Evolutionary conservation across 1,139 yeast genomes (phyloP).

Genomic region (Geotrichum australiense): DNA sequence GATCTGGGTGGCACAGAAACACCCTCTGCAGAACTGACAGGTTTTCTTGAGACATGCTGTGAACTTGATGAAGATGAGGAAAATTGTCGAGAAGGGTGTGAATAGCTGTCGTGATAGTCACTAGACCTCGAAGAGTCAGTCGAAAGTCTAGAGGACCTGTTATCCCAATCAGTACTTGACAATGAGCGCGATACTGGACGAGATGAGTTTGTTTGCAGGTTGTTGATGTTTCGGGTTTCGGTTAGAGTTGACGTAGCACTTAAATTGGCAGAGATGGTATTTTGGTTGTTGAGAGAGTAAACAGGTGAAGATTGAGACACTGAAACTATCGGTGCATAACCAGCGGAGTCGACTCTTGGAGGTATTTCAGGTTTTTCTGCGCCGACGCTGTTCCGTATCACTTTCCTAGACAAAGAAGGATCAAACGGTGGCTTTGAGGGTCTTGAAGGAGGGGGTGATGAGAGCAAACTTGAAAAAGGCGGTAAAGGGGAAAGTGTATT

Average conservation of each 20-base stretch:
- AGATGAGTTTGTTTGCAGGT: neutral
- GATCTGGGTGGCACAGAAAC: constrained; percentile 5
- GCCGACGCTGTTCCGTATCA: constrained; percentile 10
- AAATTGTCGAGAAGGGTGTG: constrained; percentile 4
- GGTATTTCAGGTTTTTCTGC: constrained; percentile 8
- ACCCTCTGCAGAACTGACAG: constrained; percentile 1
- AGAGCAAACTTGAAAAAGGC: neutral
- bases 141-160: constrained; percentile 9
- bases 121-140: constrained; percentile 12
- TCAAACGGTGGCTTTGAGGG: constrained; percentile 18
- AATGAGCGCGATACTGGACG: constrained; percentile 6
- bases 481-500: constrained; percentile 12
- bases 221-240: constrained; percentile 7
- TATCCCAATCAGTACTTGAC: constrained; percentile 5
- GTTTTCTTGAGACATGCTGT: constrained; percentile 8
- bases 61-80: too few species aligned
- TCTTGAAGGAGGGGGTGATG: constrained; percentile 13
- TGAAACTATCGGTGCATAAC: constrained; percentile 14
- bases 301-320: constrained; percentile 16
- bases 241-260: constrained; percentile 12
- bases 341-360: constrained; percentile 10
- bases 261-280: too few species aligned
- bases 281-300: constrained; percentile 7
- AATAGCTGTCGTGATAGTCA: constrained; percentile 9
- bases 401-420: constrained; percentile 13